phyloP scores from a whole-genome alignment of 352 stramenopile species.

The Phytophthora pisi region DNA sequence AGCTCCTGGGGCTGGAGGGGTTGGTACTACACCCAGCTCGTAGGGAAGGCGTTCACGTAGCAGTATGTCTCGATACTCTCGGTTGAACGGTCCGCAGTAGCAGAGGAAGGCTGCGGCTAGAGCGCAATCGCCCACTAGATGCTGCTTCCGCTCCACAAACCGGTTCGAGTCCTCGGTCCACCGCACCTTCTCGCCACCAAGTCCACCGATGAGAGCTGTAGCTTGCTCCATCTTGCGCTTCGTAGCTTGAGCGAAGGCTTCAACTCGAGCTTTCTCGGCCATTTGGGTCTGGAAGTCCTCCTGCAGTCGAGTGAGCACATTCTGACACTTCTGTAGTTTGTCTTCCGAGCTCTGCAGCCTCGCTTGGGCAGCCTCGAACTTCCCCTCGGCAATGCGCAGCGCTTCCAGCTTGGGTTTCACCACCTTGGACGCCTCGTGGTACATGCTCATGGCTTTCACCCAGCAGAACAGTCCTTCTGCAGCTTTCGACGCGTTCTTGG shows the following conservation, averaged over 20 bases:
- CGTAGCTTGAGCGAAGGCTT: conserved; percentile 82
- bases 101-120: conserved; percentile 87
- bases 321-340: conserved; percentile 72
- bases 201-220: conserved; percentile 85
- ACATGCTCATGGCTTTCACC: conserved; percentile 92
- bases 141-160: conserved; percentile 82
- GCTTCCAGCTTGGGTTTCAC: conserved; percentile 94
- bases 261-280: conserved; percentile 84
- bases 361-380: conserved; percentile 83
- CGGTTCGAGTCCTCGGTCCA: conserved; percentile 91
- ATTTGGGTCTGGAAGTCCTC: conserved; percentile 91
- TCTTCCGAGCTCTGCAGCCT: conserved; percentile 75
- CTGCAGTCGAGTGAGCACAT: conserved; percentile 72
- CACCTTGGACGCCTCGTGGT: conserved; percentile 93
- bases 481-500: conserved; percentile 90
- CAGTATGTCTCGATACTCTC: conserved; percentile 76
- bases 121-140: conserved; percentile 88
- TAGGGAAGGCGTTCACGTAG: conserved; percentile 63
- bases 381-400: conserved; percentile 87
- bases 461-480: conserved; percentile 92
- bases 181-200: conserved; percentile 80
- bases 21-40: conserved; percentile 59
- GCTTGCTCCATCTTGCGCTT: conserved; percentile 92
- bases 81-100: conserved; percentile 93
- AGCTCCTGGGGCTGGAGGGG: neutral